Percentiles rank a stretch among this genome's conserved stretches.
Conservation (phyloP, 805 yeast species). For the Candida coquimbonensis region DNA sequence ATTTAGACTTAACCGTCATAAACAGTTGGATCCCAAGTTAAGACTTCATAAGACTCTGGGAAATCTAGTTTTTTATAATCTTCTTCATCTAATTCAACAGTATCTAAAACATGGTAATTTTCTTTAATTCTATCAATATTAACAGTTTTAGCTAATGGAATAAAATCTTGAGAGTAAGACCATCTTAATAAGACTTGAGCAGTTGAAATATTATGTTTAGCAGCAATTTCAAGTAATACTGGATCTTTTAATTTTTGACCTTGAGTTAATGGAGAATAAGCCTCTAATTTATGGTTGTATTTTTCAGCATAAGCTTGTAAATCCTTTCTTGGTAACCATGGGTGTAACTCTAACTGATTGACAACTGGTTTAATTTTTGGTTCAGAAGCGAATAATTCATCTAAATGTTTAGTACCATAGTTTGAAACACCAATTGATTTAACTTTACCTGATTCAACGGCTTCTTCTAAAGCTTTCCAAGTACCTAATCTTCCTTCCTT, state of each 20-base stretch:
- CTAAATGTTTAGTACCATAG: constrained; percentile 51
- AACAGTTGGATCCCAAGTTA: constrained; percentile 52
- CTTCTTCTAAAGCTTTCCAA: constrained; percentile 70
- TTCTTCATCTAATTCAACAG: not conserved
- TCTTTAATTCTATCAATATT: constrained; percentile 41
- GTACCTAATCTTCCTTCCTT: constrained; percentile 46
- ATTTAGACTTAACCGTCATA: not conserved
- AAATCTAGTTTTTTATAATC: constrained; percentile 32
- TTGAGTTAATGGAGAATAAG: constrained; percentile 72
- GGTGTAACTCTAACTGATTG: constrained; percentile 77
- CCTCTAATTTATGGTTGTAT: constrained; percentile 46
- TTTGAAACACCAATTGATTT: constrained; percentile 71
- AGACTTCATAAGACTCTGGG: constrained; percentile 53
- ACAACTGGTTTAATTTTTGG: constrained; percentile 54
- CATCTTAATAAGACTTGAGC: constrained; percentile 65
- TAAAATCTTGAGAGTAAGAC: constrained; percentile 63
- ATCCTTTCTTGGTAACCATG: constrained; percentile 43
- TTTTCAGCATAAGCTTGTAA: constrained; percentile 36
- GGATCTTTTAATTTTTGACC: constrained; percentile 52
- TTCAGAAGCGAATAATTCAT: constrained; percentile 49
- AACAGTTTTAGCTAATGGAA: constrained; percentile 63
- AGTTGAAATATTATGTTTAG: constrained; percentile 40
- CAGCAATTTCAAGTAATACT: constrained; percentile 40
- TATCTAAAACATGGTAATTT: constrained; percentile 44
- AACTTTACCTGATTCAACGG: constrained; percentile 48